Percentiles rank a stretch among this genome's conserved stretches.
Conservation (phyloP, 768 basidiomycete genomes). For the Phallus indusiatus region DNA sequence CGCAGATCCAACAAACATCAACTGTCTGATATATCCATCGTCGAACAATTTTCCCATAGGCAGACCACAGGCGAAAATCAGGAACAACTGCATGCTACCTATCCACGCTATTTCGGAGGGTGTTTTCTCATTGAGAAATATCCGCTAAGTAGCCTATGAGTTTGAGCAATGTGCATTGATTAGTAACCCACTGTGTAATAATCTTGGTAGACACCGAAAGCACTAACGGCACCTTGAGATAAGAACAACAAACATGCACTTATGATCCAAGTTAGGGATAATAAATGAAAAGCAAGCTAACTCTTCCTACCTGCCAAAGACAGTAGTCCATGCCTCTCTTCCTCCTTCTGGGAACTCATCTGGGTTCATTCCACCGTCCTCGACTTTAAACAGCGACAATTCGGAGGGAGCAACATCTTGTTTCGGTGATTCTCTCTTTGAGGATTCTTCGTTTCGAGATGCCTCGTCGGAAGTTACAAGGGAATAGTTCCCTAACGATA, state of each 20-base stretch:
- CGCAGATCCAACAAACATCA: not conserved
- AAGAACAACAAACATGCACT: conserved; percentile 37
- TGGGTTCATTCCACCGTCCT: too few relatives aligned
- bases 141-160: conserved; percentile 18
- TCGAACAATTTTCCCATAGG: conserved; percentile 10
- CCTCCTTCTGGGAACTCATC: conserved; percentile 36
- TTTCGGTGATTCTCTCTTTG: too few relatives aligned
- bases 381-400: too few relatives aligned
- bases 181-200: conserved; percentile 27
- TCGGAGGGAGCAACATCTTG: too few relatives aligned
- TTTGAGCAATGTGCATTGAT: not conserved
- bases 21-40: conserved; percentile 5
- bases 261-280: not conserved
- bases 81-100: conserved; percentile 10
- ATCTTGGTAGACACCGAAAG: conserved; percentile 39
- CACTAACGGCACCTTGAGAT: conserved; percentile 40
- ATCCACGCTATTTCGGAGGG: conserved; percentile 18
- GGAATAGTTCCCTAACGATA: too few relatives aligned
- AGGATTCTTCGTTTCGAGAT: too few relatives aligned
- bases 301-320: conserved; percentile 34
- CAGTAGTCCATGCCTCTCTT: conserved; percentile 34
- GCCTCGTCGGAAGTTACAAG: too few relatives aligned
- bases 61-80: conserved; percentile 2
- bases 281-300: too few relatives aligned
- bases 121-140: conserved; percentile 28